Evolutionary conservation across 768 basidiomycete species (phyloP).

Genomic region (Mycena polygramma): DNA sequence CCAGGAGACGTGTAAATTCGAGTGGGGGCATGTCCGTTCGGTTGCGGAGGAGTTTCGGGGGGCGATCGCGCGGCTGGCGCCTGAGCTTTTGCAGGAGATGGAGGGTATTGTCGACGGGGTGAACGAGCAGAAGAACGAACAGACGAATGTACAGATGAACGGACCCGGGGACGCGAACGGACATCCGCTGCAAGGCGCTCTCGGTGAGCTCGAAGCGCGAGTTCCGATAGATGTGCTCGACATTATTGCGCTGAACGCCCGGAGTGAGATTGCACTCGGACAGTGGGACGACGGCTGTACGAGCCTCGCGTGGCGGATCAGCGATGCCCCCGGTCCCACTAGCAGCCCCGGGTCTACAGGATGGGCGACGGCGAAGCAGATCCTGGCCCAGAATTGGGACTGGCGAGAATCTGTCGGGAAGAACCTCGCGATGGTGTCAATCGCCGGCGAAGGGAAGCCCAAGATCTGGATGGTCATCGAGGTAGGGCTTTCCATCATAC

Average conservation of each 20-base stretch:
- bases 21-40: slow-evolving; percentile 47
- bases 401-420: slow-evolving; percentile 48
- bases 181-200: no score
- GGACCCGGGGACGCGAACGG: no score
- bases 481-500: slow-evolving; percentile 27
- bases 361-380: not conserved
- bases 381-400: slow-evolving; percentile 55
- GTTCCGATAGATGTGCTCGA: slow-evolving; percentile 38
- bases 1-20: slow-evolving; percentile 45
- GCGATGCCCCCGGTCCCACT: slow-evolving; percentile 34
- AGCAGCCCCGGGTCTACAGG: no score
- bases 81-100: slow-evolving; percentile 49
- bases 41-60: slow-evolving; percentile 43
- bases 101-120: slow-evolving; percentile 50
- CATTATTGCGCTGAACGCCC: slow-evolving; percentile 51
- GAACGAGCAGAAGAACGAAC: not conserved
- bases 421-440: slow-evolving; percentile 49
- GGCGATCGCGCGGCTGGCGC: slow-evolving; percentile 42
- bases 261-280: slow-evolving; percentile 53
- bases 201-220: no score
- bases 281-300: slow-evolving; percentile 54
- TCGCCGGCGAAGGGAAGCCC: slow-evolving; percentile 44
- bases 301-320: slow-evolving; percentile 45
- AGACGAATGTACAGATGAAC: no score
- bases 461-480: slow-evolving; percentile 53